Conservation (phyloP, 2,329 filamentous ascomycete genomes). For the Pleoardoris graminearum region DNA sequence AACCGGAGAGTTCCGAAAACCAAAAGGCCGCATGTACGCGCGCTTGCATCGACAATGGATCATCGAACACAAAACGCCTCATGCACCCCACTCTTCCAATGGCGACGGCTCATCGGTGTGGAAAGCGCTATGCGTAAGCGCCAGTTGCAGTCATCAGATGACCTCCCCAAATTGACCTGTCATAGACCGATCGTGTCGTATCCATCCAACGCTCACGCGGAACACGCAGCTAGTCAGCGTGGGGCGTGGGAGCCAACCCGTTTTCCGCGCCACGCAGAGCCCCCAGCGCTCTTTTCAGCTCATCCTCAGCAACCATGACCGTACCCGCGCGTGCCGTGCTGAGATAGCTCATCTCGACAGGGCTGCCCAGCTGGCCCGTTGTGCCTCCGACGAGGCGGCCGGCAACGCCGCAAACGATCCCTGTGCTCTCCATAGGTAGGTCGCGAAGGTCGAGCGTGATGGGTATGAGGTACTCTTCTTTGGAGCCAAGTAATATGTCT, state of each 20-base stretch:
- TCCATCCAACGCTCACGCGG: constrained; percentile 11
- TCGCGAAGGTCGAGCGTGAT: constrained; percentile 85
- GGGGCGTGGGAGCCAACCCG: constrained; percentile 24
- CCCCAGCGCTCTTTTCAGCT: constrained; percentile 72
- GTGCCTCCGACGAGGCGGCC: constrained; percentile 78
- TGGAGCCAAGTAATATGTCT: constrained; percentile 75
- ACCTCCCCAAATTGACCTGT: constrained; percentile 4
- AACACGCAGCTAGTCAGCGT: constrained; percentile 25
- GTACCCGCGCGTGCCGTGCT: constrained; percentile 87
- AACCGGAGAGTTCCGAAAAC: background rate
- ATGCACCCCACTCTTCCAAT: constrained; percentile 7
- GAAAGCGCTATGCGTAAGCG: constrained; percentile 9
- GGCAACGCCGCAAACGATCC: constrained; percentile 93
- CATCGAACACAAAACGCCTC: background rate
- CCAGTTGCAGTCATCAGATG: background rate
- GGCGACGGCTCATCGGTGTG: constrained; percentile 8
- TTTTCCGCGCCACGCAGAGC: constrained; percentile 59
- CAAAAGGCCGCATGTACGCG: constrained; percentile 1
- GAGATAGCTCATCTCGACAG: constrained; percentile 83
- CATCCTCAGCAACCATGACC: constrained; percentile 78
- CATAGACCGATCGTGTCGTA: constrained; percentile 1
- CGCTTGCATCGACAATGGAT: background rate
- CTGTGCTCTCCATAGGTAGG: constrained; percentile 83
- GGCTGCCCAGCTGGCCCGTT: constrained; percentile 36
- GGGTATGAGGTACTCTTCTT: constrained; percentile 73